Percentiles rank a stretch among this genome's conserved stretches.
These are phyloP conservation scores for Fusarium globosum DNA, from an alignment of 2,329 filamentous ascomycete genomes.

Conservation along the genomic window DNA sequence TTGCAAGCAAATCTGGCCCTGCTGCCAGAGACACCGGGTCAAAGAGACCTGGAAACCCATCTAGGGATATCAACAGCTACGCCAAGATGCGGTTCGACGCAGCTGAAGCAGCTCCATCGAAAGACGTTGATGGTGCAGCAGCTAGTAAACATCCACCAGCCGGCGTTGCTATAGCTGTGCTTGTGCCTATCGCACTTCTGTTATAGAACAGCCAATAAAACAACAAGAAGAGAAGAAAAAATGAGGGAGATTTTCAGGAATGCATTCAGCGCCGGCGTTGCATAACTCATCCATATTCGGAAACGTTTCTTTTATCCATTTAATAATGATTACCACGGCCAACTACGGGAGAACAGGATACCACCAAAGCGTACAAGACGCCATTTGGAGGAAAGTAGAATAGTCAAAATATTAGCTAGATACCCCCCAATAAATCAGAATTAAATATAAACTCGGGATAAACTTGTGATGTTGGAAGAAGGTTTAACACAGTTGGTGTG, in stretches of 20 bases:
- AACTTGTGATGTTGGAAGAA: neutral
- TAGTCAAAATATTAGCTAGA: constrained; percentile 3
- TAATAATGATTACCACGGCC: constrained; percentile 20
- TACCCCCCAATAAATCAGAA: neutral
- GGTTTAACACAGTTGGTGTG: neutral
- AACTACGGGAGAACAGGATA: constrained; percentile 1
- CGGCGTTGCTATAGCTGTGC: constrained; percentile 11
- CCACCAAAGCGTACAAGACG: neutral
- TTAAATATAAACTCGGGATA: neutral
- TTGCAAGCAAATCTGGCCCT: neutral
- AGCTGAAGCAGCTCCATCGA: constrained; percentile 13
- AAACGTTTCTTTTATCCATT: constrained; percentile 13
- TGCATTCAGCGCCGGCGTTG: constrained; percentile 31
- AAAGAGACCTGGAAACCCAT: neutral
- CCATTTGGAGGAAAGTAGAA: neutral
- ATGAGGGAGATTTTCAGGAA: neutral
- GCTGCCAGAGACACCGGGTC: neutral
- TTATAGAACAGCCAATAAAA: constrained; percentile 6
- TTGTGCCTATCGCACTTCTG: constrained; percentile 31
- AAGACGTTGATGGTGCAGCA: constrained; percentile 14
- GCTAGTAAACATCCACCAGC: constrained; percentile 6
- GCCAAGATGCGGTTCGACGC: constrained; percentile 13
- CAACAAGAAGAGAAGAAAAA: neutral
- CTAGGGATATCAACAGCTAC: constrained; percentile 10
- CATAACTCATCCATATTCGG: neutral